Percentiles rank a stretch among this genome's conserved stretches.
Evolutionary conservation across 2,329 filamentous ascomycete genomes (phyloP).

Genomic region (Ophiostoma fasciatum): DNA sequence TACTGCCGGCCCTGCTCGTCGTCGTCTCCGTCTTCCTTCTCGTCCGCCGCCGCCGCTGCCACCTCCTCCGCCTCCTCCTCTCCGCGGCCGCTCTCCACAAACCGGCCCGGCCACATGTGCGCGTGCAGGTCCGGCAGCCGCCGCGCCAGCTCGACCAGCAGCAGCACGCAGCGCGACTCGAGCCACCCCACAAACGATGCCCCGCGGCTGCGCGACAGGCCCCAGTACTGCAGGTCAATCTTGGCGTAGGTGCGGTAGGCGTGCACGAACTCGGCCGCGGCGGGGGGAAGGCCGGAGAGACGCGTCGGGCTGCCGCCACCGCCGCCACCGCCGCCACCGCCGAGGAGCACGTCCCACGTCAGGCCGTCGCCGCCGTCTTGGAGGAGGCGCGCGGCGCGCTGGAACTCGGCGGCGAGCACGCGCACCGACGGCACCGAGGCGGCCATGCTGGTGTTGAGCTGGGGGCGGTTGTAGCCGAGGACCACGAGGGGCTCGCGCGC

Average conservation of each 20-base stretch:
- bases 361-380: constrained; percentile 15
- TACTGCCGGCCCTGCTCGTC: constrained; percentile 34
- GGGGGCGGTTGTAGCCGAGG: constrained; percentile 45
- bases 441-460: constrained; percentile 42
- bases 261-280: constrained; percentile 32
- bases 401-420: constrained; percentile 36
- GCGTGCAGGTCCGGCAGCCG: constrained; percentile 34
- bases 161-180: constrained; percentile 41
- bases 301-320: not conserved
- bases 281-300: constrained; percentile 9
- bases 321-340: constrained; percentile 5
- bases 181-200: constrained; percentile 46
- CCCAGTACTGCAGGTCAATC: constrained; percentile 53
- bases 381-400: constrained; percentile 28
- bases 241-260: constrained; percentile 40
- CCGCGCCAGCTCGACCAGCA: constrained; percentile 44
- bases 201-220: constrained; percentile 36
- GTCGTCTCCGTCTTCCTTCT: not conserved
- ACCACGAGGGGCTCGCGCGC: constrained; percentile 47
- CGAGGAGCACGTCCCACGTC: constrained; percentile 30
- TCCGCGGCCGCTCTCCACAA: constrained; percentile 25
- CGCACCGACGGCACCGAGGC: constrained; percentile 37
- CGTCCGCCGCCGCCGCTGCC: constrained; percentile 8
- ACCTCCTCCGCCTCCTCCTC: constrained; percentile 2
- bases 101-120: constrained; percentile 49